phyloP scores from a whole-genome alignment of 148 eudicot species.

The Spergularia bocconei region DNA sequence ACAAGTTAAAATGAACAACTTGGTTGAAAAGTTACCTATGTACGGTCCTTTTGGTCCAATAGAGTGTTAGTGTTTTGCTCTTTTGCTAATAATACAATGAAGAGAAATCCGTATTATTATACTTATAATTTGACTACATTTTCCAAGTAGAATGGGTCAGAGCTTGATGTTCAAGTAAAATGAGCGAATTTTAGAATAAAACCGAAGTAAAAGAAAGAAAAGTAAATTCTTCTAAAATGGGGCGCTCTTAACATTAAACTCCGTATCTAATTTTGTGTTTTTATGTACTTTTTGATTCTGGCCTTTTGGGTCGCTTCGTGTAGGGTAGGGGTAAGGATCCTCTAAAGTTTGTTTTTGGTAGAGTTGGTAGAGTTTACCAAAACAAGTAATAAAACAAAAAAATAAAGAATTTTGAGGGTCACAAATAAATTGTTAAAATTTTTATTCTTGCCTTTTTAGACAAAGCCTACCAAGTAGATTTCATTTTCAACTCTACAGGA shows the following conservation, averaged over 20 bases:
- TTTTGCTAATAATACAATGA: background rate
- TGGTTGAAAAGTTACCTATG: background rate
- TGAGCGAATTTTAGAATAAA: background rate
- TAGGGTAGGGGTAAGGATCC: too few species aligned
- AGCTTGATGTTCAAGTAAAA: background rate
- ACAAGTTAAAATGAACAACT: too few species aligned
- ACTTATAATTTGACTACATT: background rate
- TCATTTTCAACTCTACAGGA: too few species aligned
- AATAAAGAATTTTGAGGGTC: too few species aligned
- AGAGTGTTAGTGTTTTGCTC: background rate
- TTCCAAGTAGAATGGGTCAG: conserved; percentile 6
- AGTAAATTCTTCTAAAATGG: background rate
- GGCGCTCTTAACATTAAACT: background rate
- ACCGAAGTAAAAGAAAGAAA: background rate
- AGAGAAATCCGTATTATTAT: background rate
- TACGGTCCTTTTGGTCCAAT: background rate
- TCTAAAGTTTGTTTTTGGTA: too few species aligned
- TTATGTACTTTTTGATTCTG: background rate
- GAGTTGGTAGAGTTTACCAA: too few species aligned
- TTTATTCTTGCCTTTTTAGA: too few species aligned
- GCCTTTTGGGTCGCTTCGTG: too few species aligned
- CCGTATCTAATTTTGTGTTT: background rate
- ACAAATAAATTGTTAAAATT: too few species aligned
- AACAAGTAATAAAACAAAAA: too few species aligned
- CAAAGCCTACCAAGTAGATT: too few species aligned